Percentiles rank a stretch among this genome's conserved stretches.
phyloP scores from a whole-genome alignment of 2,329 filamentous ascomycete species.

The Xylaria sp. region DNA sequence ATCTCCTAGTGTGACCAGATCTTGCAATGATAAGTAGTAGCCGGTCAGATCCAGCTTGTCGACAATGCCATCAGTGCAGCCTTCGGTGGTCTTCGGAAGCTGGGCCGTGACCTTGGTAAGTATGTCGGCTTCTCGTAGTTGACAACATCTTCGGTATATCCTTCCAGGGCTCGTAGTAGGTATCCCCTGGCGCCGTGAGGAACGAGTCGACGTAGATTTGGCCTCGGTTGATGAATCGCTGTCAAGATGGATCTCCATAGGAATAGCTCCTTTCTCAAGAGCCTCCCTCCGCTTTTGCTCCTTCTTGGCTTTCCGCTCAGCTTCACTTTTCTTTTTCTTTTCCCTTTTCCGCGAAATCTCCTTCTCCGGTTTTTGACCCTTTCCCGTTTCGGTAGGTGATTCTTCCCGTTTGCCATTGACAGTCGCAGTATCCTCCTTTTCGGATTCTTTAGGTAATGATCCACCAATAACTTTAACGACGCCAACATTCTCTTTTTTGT shows the following conservation, averaged over 20 bases:
- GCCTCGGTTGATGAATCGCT: conserved; percentile 65
- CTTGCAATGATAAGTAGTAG: conserved; percentile 83
- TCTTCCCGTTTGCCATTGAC: conserved; percentile 46
- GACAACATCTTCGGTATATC: conserved; percentile 94
- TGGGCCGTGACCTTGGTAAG: conserved; percentile 92
- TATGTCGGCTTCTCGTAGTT: conserved; percentile 90
- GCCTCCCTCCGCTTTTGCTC: conserved; percentile 87
- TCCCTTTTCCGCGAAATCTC: conserved; percentile 81
- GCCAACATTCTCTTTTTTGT: conserved; percentile 63
- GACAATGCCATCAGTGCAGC: conserved; percentile 76
- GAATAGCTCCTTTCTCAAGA: conserved; percentile 86
- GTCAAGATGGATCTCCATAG: conserved; percentile 82
- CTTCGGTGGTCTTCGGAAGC: conserved; percentile 76
- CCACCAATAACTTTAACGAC: conserved; percentile 57
- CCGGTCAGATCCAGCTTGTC: conserved; percentile 84
- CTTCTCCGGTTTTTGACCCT: conserved; percentile 50
- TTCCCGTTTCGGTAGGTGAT: conserved; percentile 45
- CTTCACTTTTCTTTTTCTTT: conserved; percentile 95
- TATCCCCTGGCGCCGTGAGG: conserved; percentile 67
- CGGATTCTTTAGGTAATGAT: conserved; percentile 52
- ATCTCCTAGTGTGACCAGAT: conserved; percentile 88
- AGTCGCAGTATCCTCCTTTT: conserved; percentile 50
- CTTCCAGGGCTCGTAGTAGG: conserved; percentile 91
- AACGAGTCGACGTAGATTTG: conserved; percentile 42
- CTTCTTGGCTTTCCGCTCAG: conserved; percentile 90